phyloP scores from a whole-genome alignment of 768 basidiomycete species.

The Hygrocybe coccinea region DNA sequence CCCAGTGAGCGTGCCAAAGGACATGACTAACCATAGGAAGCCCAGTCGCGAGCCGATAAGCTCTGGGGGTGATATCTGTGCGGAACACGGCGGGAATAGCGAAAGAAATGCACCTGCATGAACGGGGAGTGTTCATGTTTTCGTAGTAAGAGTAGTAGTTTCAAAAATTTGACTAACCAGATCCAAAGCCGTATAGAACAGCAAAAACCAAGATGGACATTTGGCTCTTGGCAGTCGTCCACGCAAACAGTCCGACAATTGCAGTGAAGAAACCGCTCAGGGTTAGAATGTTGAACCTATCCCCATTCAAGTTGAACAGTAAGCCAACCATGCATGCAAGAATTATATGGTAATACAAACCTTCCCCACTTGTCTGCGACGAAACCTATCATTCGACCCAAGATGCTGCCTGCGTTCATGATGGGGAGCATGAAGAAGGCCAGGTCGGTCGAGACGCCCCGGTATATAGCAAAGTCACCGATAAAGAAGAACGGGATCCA shows the following conservation, averaged over 20 bases:
- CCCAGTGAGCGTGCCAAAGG: not conserved
- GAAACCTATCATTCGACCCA: not conserved
- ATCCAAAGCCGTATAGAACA: too few relatives aligned
- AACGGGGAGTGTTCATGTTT: not conserved
- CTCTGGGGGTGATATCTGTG: not conserved
- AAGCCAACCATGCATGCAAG: too few relatives aligned
- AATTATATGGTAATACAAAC: not conserved
- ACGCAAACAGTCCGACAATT: too few relatives aligned
- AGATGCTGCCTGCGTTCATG: slow-evolving; percentile 1
- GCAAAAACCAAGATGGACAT: too few relatives aligned
- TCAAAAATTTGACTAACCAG: too few relatives aligned
- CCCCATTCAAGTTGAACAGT: too few relatives aligned
- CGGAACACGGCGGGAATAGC: not conserved
- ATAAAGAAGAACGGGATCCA: slow-evolving; percentile 4
- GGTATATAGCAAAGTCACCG: not conserved
- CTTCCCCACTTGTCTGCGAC: not conserved
- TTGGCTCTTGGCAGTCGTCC: too few relatives aligned
- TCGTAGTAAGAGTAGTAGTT: not conserved
- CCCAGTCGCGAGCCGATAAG: not conserved
- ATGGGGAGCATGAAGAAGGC: slow-evolving; percentile 7
- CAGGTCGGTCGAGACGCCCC: not conserved
- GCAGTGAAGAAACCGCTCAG: too few relatives aligned
- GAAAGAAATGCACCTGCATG: not conserved
- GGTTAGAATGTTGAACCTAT: too few relatives aligned
- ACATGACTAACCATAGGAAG: not conserved